A percentile compares a stretch with the other conserved stretches of the same genome.
Evolutionary conservation across 1,139 yeast species (phyloP).

Genomic region (Candida buenavistaensis): DNA sequence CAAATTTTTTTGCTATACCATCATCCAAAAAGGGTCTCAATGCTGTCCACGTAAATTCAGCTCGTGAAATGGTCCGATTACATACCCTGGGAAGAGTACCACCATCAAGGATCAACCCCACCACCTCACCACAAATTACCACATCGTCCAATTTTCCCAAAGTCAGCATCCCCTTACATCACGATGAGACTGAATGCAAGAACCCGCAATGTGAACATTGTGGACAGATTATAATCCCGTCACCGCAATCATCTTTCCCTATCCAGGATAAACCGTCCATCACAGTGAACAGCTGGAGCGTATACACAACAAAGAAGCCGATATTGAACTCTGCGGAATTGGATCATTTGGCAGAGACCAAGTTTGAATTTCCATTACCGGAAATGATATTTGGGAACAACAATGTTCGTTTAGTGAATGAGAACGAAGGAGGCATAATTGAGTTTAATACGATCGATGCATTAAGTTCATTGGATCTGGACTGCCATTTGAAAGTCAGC

Average conservation of each 20-base stretch:
- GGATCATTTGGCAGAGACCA: slow-evolving; percentile 55
- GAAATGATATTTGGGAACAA: slow-evolving; percentile 98
- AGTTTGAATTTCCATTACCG: slow-evolving; percentile 79
- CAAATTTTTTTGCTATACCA: slow-evolving; percentile 8
- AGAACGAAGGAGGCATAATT: slow-evolving; percentile 24
- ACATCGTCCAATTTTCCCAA: slow-evolving; percentile 9
- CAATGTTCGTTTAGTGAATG: slow-evolving; percentile 49
- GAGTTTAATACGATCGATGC: slow-evolving; percentile 82
- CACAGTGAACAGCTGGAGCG: slow-evolving; percentile 70
- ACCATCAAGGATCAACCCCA: slow-evolving; percentile 13
- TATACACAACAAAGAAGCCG: slow-evolving; percentile 72
- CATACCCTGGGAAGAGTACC: slow-evolving; percentile 43
- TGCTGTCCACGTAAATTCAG: slow-evolving; percentile 59
- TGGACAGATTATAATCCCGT: slow-evolving; percentile 71
- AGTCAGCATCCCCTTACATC: slow-evolving; percentile 9
- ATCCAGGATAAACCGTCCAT: slow-evolving; percentile 65
- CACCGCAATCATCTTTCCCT: slow-evolving; percentile 67
- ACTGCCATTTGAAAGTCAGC: slow-evolving; percentile 58
- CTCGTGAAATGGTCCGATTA: slow-evolving; percentile 59
- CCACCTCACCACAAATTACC: slow-evolving; percentile 1
- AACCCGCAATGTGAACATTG: slow-evolving; percentile 64
- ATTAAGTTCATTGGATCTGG: slow-evolving; percentile 56
- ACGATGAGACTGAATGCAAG: slow-evolving; percentile 26
- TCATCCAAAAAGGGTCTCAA: slow-evolving; percentile 36
- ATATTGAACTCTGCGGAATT: slow-evolving; percentile 74